Evolutionary conservation across 2,329 filamentous ascomycete species (phyloP).

Genomic region (Epichloe brachyelytri): DNA sequence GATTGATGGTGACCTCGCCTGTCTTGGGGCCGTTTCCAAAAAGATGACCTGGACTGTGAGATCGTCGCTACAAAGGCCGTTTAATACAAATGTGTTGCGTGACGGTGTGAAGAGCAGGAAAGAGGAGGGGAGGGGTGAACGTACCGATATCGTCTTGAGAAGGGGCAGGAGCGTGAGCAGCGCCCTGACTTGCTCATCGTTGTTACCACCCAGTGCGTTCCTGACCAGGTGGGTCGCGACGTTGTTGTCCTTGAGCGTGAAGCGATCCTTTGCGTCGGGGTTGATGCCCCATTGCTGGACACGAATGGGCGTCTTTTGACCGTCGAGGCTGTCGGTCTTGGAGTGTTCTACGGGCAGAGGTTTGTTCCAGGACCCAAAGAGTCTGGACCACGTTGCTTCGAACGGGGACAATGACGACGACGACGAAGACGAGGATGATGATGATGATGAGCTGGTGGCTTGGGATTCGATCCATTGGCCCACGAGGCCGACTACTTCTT

Average conservation of each 20-base stretch:
- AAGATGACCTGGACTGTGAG: slow-evolving; percentile 97
- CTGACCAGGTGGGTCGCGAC: slow-evolving; percentile 90
- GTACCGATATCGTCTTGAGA: slow-evolving; percentile 79
- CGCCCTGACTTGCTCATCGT: slow-evolving; percentile 86
- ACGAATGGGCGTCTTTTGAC: slow-evolving; percentile 78
- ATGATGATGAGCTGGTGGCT: slow-evolving; percentile 14
- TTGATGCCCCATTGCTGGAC: slow-evolving; percentile 84
- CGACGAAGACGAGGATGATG: background rate
- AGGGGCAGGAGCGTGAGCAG: slow-evolving; percentile 85
- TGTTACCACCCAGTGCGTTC: slow-evolving; percentile 86
- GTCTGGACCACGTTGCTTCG: slow-evolving; percentile 52
- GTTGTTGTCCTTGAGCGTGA: slow-evolving; percentile 90
- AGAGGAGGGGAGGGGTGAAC: slow-evolving; percentile 6
- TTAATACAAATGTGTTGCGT: background rate
- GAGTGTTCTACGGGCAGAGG: slow-evolving; percentile 66
- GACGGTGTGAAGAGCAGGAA: background rate
- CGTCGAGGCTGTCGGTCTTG: slow-evolving; percentile 37
- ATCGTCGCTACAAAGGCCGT: slow-evolving; percentile 53
- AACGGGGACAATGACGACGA: slow-evolving; percentile 46
- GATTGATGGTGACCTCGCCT: slow-evolving; percentile 70
- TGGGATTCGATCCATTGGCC: slow-evolving; percentile 93
- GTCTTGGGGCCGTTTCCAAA: slow-evolving; percentile 74
- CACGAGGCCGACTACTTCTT: slow-evolving; percentile 92
- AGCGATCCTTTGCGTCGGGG: slow-evolving; percentile 61
- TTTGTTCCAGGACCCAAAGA: slow-evolving; percentile 38